Conservation (phyloP, 768 basidiomycete species). For the Russula sp. region DNA sequence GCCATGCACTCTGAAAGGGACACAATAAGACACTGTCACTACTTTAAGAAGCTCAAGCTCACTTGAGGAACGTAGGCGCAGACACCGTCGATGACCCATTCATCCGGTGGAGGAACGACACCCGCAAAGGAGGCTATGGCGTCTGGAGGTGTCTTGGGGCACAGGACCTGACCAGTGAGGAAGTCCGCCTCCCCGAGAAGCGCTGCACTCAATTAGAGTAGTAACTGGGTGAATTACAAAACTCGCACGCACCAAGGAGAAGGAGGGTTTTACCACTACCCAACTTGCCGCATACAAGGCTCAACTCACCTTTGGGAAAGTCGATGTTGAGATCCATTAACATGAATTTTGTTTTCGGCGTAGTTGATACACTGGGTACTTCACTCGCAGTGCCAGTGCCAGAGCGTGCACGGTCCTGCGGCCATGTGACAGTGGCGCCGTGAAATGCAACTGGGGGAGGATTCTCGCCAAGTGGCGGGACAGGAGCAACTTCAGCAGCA, state of each 20-base stretch:
- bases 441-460: conserved; percentile 65
- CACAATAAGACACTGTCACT: conserved; percentile 14
- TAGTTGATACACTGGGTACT: conserved; percentile 53
- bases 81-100: conserved; percentile 73
- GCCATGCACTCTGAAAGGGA: conserved; percentile 45
- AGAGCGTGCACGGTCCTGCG: conserved; percentile 55
- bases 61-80: conserved; percentile 87
- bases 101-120: conserved; percentile 39
- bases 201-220: conserved; percentile 35
- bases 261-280: conserved; percentile 87
- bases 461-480: conserved; percentile 52
- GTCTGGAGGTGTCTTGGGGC: conserved; percentile 82
- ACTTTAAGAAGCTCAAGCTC: conserved; percentile 21
- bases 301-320: conserved; percentile 75
- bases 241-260: conserved; percentile 46
- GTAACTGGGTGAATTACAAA: neutral
- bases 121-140: conserved; percentile 56
- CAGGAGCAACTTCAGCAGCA: conserved; percentile 60
- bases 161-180: conserved; percentile 70
- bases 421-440: conserved; percentile 88
- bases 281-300: conserved; percentile 82
- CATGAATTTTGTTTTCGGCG: conserved; percentile 74
- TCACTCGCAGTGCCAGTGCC: conserved; percentile 32
- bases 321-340: conserved; percentile 71
- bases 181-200: conserved; percentile 87